Evolutionary conservation across 2,329 filamentous ascomycete species (phyloP), one percentile per base, ranked within the genome.

Genomic region (Neonectria faginata): DNA sequence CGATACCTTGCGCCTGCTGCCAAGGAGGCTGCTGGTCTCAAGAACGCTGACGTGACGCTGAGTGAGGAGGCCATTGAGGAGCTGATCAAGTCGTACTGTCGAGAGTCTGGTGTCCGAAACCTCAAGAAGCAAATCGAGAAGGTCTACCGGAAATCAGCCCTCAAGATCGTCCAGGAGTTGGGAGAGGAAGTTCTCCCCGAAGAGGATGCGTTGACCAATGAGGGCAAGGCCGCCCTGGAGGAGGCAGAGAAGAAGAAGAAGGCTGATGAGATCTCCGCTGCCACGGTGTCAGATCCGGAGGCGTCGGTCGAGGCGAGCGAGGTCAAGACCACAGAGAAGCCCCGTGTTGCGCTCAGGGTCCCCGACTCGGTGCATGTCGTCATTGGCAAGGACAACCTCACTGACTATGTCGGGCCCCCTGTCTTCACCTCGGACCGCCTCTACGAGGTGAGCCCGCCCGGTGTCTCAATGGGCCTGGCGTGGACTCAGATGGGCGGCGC

Each of bases 81-180:
- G 80, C 86, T 99, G 48, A 99, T 99, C 83, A 98, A 98, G 82
- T 97, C 93, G 25, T 99, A 99, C 83, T 97, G 94, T 81, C 92
- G 96, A 47, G 96, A 99, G 81, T 97, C 94, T 47, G 96, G 96
- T 73, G 97, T 99, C 9, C 91, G 96, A 70, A 99, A 99, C 76
- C 83, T 99, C 66, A 99, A 99, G 87, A 98, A 99, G 84, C 95
- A 98, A 79, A 99, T 99, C 67, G 96, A 99, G 79, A 99, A 99
- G 83, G 93, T 99, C 3, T 99, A 97, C 81, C 90, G 96, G 63
- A 99, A 99, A 81, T 94, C 95, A 14, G 97, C 96, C 0, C 85
- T 99, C 67, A 98, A 97, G 82, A 99, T 99, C 70, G 95, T 99
- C 12, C 92, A 95, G 77, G 94, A 98, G 67, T 86, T 98, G 14